Percentiles rank a stretch among this genome's conserved stretches.
phyloP scores from a whole-genome alignment of 2,329 filamentous ascomycete genomes.

The Neofusicoccum laricinum region DNA sequence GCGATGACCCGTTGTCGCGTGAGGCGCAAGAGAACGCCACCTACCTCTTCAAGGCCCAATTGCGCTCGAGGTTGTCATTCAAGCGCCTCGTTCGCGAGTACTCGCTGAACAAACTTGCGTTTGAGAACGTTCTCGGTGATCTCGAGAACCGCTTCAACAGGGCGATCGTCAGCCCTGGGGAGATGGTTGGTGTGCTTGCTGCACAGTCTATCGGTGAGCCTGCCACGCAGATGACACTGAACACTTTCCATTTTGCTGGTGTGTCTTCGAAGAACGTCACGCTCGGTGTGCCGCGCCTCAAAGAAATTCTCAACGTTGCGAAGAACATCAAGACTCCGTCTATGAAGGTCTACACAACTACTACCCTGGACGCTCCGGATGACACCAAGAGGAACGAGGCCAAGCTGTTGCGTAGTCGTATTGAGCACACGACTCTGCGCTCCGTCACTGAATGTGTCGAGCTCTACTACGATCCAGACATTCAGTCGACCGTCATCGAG shows the following conservation, averaged over 20 bases:
- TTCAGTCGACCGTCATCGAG: constrained; percentile 79
- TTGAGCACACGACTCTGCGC: constrained; percentile 91
- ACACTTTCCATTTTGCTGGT: constrained; percentile 99
- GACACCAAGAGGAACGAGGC: constrained; percentile 73
- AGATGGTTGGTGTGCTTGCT: constrained; percentile 97
- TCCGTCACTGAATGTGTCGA: constrained; percentile 90
- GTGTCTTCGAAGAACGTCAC: constrained; percentile 99
- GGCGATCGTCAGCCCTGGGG: constrained; percentile 83
- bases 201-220: constrained; percentile 98
- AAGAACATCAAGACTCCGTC: constrained; percentile 98
- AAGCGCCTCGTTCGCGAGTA: constrained; percentile 87
- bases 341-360: constrained; percentile 66
- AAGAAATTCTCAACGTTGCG: constrained; percentile 98
- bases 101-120: constrained; percentile 83
- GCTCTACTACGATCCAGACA: constrained; percentile 95
- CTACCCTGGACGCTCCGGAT: constrained; percentile 53
- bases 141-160: constrained; percentile 84
- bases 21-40: constrained; percentile 90
- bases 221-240: constrained; percentile 98
- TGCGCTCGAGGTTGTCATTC: constrained; percentile 87
- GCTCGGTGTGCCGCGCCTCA: constrained; percentile 95
- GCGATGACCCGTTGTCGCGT: constrained; percentile 73
- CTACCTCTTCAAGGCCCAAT: constrained; percentile 84
- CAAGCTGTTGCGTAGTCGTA: constrained; percentile 73
- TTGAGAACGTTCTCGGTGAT: constrained; percentile 88